phyloP scores from a whole-genome alignment of 2,329 filamentous ascomycete genomes.

The Ophiocordyceps robertsii region DNA sequence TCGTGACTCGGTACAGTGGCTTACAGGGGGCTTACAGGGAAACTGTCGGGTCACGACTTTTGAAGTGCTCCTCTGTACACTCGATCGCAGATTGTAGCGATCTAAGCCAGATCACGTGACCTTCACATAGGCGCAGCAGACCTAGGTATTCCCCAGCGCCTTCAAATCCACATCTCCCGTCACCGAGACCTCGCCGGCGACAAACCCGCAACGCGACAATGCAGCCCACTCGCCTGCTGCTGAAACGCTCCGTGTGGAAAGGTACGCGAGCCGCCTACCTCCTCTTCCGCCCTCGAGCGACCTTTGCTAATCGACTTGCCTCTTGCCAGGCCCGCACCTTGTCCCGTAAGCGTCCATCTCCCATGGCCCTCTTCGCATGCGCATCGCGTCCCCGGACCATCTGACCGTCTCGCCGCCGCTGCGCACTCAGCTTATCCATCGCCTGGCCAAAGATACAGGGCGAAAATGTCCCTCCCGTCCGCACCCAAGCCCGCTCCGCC shows the following conservation, averaged over 20 bases:
- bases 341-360: conserved; percentile 30
- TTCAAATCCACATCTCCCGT: not conserved
- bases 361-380: not conserved
- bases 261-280: conserved; percentile 35
- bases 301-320: not conserved
- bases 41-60: too few species aligned
- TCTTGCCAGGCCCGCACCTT: conserved; percentile 33
- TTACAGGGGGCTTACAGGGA: too few species aligned
- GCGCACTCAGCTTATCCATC: conserved; percentile 43
- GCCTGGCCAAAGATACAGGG: conserved; percentile 42
- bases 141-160: not conserved
- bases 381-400: too few species aligned
- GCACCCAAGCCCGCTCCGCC: conserved; percentile 74
- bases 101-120: not conserved
- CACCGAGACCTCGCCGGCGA: not conserved
- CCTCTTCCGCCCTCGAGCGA: not conserved
- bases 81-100: too few species aligned
- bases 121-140: too few species aligned
- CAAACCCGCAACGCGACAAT: conserved; percentile 28
- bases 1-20: too few species aligned
- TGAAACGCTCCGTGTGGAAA: conserved; percentile 80
- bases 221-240: conserved; percentile 53
- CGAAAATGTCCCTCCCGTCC: conserved; percentile 57
- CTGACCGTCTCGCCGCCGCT: too few species aligned
- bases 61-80: too few species aligned